phyloP scores from a whole-genome alignment of 352 stramenopile species.

The Phytophthora pistaciae region DNA sequence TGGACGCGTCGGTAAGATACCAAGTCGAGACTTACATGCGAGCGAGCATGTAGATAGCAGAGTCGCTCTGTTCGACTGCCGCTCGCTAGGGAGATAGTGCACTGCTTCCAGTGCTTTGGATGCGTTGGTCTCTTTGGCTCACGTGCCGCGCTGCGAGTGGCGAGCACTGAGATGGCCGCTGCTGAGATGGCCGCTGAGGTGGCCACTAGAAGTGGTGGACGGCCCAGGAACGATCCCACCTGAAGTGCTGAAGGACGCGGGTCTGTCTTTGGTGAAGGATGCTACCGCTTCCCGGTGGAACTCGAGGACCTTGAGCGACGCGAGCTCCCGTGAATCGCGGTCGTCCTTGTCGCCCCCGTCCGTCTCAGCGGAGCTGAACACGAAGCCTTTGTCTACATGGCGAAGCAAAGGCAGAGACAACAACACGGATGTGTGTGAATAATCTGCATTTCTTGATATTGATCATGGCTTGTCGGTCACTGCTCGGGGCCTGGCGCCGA shows the following conservation, averaged over 20 bases:
- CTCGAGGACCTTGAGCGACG: slow-evolving; percentile 30
- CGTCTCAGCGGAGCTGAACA: slow-evolving; percentile 58
- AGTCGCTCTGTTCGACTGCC: background rate
- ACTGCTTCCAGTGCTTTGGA: background rate
- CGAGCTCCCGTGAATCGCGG: slow-evolving; percentile 19
- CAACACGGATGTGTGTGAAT: slow-evolving; percentile 32
- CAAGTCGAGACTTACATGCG: background rate
- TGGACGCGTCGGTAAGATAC: background rate
- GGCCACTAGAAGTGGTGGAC: slow-evolving; percentile 4
- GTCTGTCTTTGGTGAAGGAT: slow-evolving; percentile 31
- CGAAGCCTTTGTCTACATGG: slow-evolving; percentile 47
- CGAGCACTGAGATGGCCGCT: slow-evolving; percentile 1
- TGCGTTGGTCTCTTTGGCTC: background rate
- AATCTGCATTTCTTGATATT: slow-evolving; percentile 38
- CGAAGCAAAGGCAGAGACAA: slow-evolving; percentile 21
- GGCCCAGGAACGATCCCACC: slow-evolving; percentile 14
- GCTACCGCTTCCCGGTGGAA: slow-evolving; percentile 26
- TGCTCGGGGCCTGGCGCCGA: slow-evolving; percentile 11
- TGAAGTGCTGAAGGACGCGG: slow-evolving; percentile 28
- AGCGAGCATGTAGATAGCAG: background rate
- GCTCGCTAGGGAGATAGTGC: background rate
- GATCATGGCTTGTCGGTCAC: slow-evolving; percentile 23
- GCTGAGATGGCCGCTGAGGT: slow-evolving; percentile 1
- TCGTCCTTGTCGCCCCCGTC: slow-evolving; percentile 29
- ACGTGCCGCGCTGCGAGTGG: slow-evolving; percentile 7